These are phyloP conservation scores for Teunomyces panamensis DNA, from an alignment of 805 yeast genomes.

Conservation along the genomic window DNA sequence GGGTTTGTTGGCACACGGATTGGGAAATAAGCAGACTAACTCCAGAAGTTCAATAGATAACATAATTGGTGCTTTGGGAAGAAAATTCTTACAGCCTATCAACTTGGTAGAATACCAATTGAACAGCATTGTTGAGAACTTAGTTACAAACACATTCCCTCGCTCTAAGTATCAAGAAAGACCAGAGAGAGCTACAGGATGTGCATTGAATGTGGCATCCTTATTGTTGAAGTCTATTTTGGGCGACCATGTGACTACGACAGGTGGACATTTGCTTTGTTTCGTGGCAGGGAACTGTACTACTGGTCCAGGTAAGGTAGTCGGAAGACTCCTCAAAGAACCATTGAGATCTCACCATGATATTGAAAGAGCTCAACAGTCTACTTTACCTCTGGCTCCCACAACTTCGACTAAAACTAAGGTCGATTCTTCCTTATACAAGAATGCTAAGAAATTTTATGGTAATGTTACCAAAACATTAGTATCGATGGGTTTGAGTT, in stretches of 20 bases:
- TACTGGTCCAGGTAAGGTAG: slow-evolving; percentile 61
- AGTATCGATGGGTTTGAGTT: slow-evolving; percentile 50
- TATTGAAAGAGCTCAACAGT: slow-evolving; percentile 43
- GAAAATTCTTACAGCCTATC: slow-evolving; percentile 47
- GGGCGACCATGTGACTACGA: slow-evolving; percentile 37
- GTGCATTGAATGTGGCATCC: slow-evolving; percentile 52
- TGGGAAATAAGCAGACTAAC: slow-evolving; percentile 13
- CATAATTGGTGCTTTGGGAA: slow-evolving; percentile 20
- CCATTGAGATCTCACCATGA: slow-evolving; percentile 69
- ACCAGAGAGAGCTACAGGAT: slow-evolving; percentile 54
- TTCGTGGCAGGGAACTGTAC: slow-evolving; percentile 68
- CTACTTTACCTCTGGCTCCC: slow-evolving; percentile 24
- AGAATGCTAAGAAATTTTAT: slow-evolving; percentile 46
- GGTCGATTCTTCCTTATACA: slow-evolving; percentile 28
- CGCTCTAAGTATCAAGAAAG: slow-evolving; percentile 41
- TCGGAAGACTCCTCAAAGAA: slow-evolving; percentile 52
- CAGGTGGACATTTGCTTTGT: slow-evolving; percentile 53
- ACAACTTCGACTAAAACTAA: slow-evolving; percentile 35
- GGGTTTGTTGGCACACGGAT: slow-evolving; percentile 38
- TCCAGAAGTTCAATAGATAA: slow-evolving; percentile 14
- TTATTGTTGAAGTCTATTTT: slow-evolving; percentile 35
- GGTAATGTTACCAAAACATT: slow-evolving; percentile 46
- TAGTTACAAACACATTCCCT: slow-evolving; percentile 51
- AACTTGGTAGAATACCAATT: slow-evolving; percentile 51
- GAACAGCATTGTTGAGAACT: slow-evolving; percentile 45